Evolutionary conservation across 2,329 filamentous ascomycete species (phyloP).

Genomic region (Penicillium sp.): DNA sequence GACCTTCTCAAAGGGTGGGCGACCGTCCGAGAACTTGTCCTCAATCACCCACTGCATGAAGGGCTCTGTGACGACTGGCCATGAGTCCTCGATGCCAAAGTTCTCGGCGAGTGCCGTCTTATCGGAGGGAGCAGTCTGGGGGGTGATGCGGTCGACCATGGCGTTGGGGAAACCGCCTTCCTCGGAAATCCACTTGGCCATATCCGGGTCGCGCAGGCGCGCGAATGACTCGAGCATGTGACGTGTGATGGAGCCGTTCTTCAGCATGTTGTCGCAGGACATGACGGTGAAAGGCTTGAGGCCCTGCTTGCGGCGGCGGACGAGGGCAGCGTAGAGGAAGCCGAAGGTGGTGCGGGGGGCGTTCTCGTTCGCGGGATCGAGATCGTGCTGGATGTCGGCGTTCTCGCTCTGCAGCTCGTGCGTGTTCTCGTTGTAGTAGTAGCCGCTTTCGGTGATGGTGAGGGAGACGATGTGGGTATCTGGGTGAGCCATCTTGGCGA

Average conservation of each 20-base stretch:
- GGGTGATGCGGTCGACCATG: constrained; percentile 60
- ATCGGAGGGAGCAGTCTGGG: constrained; percentile 51
- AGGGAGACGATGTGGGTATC: constrained; percentile 59
- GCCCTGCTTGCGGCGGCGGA: constrained; percentile 48
- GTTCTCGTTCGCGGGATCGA: constrained; percentile 46
- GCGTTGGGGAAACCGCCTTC: constrained; percentile 56
- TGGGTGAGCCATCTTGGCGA: constrained; percentile 58
- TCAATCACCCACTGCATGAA: constrained; percentile 61
- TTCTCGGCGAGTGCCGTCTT: constrained; percentile 48
- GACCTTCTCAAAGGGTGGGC: constrained; percentile 56
- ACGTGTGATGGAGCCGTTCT: constrained; percentile 57
- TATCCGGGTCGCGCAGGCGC: constrained; percentile 48
- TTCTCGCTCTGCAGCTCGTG: constrained; percentile 54
- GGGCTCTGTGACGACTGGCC: constrained; percentile 59
- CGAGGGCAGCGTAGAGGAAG: constrained; percentile 56
- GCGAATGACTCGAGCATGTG: constrained; percentile 57
- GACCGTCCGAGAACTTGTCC: constrained; percentile 55
- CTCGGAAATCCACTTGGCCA: constrained; percentile 54
- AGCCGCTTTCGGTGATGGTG: constrained; percentile 60
- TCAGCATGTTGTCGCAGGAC: constrained; percentile 61
- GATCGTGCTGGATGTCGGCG: constrained; percentile 54
- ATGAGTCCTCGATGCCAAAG: constrained; percentile 54
- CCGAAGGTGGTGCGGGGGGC: constrained; percentile 54
- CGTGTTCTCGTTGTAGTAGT: constrained; percentile 62
- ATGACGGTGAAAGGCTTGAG: constrained; percentile 58